phyloP scores from a whole-genome alignment of 2,329 filamentous ascomycete species.

The Emydomyces testavorans region DNA sequence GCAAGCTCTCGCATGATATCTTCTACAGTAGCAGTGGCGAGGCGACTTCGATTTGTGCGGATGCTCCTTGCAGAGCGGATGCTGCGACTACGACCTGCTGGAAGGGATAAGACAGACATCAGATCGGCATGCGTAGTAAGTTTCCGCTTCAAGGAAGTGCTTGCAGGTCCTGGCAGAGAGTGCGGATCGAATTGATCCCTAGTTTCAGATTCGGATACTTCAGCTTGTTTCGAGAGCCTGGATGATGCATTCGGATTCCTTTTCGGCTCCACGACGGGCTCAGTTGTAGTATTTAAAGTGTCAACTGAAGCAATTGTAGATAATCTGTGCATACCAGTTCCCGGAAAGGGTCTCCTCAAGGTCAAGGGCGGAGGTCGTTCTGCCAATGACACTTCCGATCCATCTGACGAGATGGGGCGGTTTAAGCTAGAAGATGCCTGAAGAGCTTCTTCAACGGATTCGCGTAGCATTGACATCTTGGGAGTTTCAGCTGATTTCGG shows the following conservation, averaged over 20 bases:
- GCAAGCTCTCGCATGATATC: conserved; percentile 71
- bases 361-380: conserved; percentile 33
- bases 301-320: conserved; percentile 50
- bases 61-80: conserved; percentile 68
- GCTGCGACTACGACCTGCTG: conserved; percentile 48
- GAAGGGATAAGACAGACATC: conserved; percentile 74
- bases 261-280: not conserved
- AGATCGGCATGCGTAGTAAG: conserved; percentile 88
- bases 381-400: conserved; percentile 29
- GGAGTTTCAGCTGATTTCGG: conserved; percentile 15
- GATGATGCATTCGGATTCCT: not conserved
- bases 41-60: conserved; percentile 56
- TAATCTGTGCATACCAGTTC: conserved; percentile 42
- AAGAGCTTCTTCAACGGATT: conserved; percentile 20
- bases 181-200: conserved; percentile 36
- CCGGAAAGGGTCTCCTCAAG: conserved; percentile 39
- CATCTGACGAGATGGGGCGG: conserved; percentile 25
- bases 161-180: conserved; percentile 38
- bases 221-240: conserved; percentile 8
- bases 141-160: conserved; percentile 53
- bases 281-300: conserved; percentile 30
- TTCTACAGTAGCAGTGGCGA: conserved; percentile 56
- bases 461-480: conserved; percentile 19
- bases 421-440: conserved; percentile 23
- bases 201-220: conserved; percentile 30